phyloP scores from a whole-genome alignment of 2,329 filamentous ascomycete genomes.

The Hymenoscyphus fructigenus region DNA sequence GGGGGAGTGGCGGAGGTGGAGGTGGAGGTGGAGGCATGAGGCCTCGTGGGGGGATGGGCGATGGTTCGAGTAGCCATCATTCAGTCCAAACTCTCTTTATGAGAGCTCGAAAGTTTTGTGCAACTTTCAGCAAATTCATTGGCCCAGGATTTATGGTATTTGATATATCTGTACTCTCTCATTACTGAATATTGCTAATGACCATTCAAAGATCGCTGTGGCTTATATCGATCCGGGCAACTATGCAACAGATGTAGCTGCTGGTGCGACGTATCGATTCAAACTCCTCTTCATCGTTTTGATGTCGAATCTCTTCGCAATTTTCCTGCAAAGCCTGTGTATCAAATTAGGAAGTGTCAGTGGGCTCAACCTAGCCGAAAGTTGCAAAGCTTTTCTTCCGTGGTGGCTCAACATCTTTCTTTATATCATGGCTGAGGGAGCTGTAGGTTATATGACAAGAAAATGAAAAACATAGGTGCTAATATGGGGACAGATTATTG shows the following conservation, averaged over 20 bases:
- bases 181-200: slow-evolving; percentile 1
- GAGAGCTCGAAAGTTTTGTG: slow-evolving; percentile 22
- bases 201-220: slow-evolving; percentile 33
- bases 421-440: slow-evolving; percentile 54
- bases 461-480: neutral
- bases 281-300: slow-evolving; percentile 55
- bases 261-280: slow-evolving; percentile 53
- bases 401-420: slow-evolving; percentile 53
- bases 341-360: slow-evolving; percentile 56
- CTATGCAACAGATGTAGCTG: slow-evolving; percentile 57
- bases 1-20: slow-evolving; percentile 13
- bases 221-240: slow-evolving; percentile 48
- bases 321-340: slow-evolving; percentile 56
- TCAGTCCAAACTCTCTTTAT: slow-evolving; percentile 10
- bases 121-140: slow-evolving; percentile 48
- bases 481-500: slow-evolving; percentile 45
- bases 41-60: slow-evolving; percentile 9
- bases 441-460: slow-evolving; percentile 32
- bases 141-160: slow-evolving; percentile 47
- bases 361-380: slow-evolving; percentile 53
- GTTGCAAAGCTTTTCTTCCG: slow-evolving; percentile 48
- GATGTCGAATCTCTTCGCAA: slow-evolving; percentile 57
- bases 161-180: neutral
- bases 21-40: slow-evolving; percentile 10
- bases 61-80: neutral